Conservation (phyloP, 176 grass and related monocot species). For the Phoenix dactylifera region DNA sequence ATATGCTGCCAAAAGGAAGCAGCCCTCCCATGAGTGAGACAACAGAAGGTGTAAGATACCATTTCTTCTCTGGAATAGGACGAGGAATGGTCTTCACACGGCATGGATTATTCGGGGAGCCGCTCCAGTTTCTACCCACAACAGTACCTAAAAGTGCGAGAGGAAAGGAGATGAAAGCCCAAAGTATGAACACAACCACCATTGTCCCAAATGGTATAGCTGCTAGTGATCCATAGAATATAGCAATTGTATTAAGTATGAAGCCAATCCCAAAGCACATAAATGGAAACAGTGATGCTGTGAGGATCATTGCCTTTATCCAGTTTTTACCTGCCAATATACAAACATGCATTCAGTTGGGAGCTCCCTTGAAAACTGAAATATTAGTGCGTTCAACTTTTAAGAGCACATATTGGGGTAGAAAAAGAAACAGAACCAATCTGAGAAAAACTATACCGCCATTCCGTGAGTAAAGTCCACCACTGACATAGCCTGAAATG, state of each 20-base stretch:
- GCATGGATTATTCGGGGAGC: conserved; percentile 92
- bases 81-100: conserved; percentile 96
- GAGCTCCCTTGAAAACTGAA: conserved; percentile 6
- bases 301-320: conserved; percentile 95
- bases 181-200: conserved; percentile 86
- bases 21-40: conserved; percentile 91
- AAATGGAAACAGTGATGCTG: conserved; percentile 89
- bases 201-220: conserved; percentile 98
- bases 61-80: conserved; percentile 94
- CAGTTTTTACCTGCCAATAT: conserved; percentile 79
- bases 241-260: conserved; percentile 82
- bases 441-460: conserved; percentile 56
- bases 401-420: neutral
- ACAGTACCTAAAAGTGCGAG: conserved; percentile 86
- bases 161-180: conserved; percentile 98
- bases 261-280: conserved; percentile 93
- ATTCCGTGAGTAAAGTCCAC: conserved; percentile 91
- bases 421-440: conserved; percentile 2
- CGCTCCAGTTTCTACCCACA: conserved; percentile 96
- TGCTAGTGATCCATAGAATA: conserved; percentile 93
- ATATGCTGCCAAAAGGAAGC: conserved; percentile 96
- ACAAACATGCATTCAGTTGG: conserved; percentile 25
- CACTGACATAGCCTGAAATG: conserved; percentile 98
- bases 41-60: conserved; percentile 87
- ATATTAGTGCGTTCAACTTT: conserved; percentile 6